Base-by-base conservation (phyloP, 768 basidiomycete genomes). In the Tulasnella sp. region DNA sequence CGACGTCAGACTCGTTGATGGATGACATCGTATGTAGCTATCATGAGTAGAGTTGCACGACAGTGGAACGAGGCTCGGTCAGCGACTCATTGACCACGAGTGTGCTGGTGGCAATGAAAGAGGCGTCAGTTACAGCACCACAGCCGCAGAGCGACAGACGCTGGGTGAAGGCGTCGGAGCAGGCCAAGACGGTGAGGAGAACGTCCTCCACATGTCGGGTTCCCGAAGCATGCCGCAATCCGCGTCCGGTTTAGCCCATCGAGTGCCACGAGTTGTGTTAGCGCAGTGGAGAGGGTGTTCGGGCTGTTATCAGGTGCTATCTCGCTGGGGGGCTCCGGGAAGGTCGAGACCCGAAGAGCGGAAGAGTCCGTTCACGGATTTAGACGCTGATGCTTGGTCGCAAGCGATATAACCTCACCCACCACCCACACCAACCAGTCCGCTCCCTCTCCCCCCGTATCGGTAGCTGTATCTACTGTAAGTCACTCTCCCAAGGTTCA, bases 1-100 rank as follows among this genome's bases (percentile, higher is more conserved):
- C 61, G 61, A 67, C 61, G 61, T 67, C 61, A 67, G 61, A 67
- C 61, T 11, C 29, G 61, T 3, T 67, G 61, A 32, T 35, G 61
- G 18, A 67, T 67, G 61, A 67, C 61, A 67, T 67, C 61, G 61
- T 67, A 67, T 67, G 61, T 67, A 67, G 35, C 61, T 67, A 67
- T 67, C 35, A 67, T 67, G 15, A 35, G 32, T 29, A 67, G 26
- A 29, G 6, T n/a, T 3, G 13, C 61, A 67, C 61, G 61, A 35
- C 61, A 0, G 35, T 16, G 61, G 32, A 67, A 67, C 61, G 61
- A 67, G 61, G 61, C 61, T 0, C 61, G 16, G 29, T 26, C 23
- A 67, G 61, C 61, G 61, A 29, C 61, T 67, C 29, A 67, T 67
- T 67, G 29, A 15, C 29, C 61, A 67, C 61, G 61, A 67, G 61